Percentiles rank a stretch among this genome's conserved stretches.
Conservation (phyloP, 345 rosid genomes). For the Streptanthus diversifolius region DNA sequence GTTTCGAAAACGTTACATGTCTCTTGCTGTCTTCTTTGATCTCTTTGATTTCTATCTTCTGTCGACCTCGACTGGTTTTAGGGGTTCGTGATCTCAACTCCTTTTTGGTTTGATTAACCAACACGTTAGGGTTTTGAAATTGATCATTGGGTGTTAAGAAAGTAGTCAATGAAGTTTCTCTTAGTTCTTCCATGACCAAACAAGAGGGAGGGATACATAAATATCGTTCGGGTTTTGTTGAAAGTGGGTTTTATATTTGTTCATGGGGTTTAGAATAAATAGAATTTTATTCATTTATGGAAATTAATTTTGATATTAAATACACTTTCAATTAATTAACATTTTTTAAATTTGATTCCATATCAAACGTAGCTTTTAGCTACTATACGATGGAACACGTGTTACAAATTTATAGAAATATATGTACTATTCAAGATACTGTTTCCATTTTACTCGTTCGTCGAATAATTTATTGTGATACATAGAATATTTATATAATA, state of each 20-base stretch:
- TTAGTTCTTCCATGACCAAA: conserved; percentile 17
- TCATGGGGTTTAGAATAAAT: background rate
- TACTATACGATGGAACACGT: background rate
- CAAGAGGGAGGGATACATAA: background rate
- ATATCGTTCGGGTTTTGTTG: background rate
- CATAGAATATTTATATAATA: background rate
- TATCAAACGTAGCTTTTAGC: background rate
- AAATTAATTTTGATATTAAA: background rate
- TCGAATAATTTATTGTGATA: background rate
- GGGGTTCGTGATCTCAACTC: conserved; percentile 9
- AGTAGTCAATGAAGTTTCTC: conserved; percentile 5
- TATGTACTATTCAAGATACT: background rate
- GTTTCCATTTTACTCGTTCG: conserved; percentile 13
- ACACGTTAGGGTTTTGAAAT: background rate
- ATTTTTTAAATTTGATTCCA: conserved; percentile 4
- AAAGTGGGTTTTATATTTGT: background rate
- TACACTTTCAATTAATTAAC: background rate
- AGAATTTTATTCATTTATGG: background rate
- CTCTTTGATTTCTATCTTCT: conserved; percentile 34
- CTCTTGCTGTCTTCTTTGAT: conserved; percentile 28
- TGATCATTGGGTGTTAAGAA: background rate
- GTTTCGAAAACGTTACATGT: conserved; percentile 46
- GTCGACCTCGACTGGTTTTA: conserved; percentile 29
- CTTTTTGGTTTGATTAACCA: background rate
- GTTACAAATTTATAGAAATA: conserved; percentile 9